Evolutionary conservation across 108 stramenopile species (phyloP).

Genomic region (Epipyxis sp.): DNA sequence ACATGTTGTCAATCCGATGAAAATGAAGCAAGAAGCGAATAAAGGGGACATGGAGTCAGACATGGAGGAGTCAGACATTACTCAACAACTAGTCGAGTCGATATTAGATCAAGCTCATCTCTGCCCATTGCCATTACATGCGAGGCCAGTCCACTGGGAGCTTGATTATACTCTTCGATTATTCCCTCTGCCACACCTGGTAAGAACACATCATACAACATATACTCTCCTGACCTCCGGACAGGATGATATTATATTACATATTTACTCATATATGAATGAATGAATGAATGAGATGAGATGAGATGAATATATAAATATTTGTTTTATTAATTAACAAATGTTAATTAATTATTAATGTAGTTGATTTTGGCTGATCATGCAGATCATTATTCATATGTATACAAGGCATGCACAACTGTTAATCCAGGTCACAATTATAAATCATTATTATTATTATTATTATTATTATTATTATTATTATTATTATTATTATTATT

Average conservation of each 20-base stretch:
- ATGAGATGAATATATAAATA: too few relatives aligned
- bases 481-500: too few relatives aligned
- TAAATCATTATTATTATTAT: too few relatives aligned
- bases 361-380: constrained; percentile 46
- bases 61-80: constrained; percentile 6
- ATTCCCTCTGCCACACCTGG: constrained; percentile 81
- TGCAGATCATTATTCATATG: constrained; percentile 45
- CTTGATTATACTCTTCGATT: constrained; percentile 79
- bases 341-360: too few relatives aligned
- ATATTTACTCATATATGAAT: constrained; percentile 23
- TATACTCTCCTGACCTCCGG: background rate
- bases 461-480: too few relatives aligned
- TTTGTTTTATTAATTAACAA: too few relatives aligned
- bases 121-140: constrained; percentile 66
- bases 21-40: background rate
- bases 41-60: background rate
- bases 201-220: too few relatives aligned
- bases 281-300: too few relatives aligned
- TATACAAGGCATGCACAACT: background rate
- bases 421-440: constrained; percentile 44
- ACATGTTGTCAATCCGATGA: constrained; percentile 62
- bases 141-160: constrained; percentile 80
- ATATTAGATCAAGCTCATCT: constrained; percentile 71
- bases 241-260: background rate
- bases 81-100: constrained; percentile 11